Evolutionary conservation across 2,329 filamentous ascomycete species (phyloP).

Genomic region (Macrophomina phaseolina): DNA sequence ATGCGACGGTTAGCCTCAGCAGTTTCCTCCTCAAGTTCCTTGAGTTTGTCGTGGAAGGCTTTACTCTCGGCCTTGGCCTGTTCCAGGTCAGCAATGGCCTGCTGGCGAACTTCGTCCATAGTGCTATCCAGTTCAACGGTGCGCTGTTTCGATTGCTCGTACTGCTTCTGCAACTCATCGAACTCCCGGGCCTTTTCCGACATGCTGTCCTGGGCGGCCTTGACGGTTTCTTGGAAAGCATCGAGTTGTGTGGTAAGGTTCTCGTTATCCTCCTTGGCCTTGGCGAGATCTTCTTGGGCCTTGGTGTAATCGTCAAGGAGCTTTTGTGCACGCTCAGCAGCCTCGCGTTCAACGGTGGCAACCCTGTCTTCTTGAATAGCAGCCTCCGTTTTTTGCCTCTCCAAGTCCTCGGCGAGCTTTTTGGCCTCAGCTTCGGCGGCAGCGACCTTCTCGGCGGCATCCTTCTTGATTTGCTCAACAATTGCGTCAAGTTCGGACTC

Average conservation of each 20-base stretch:
- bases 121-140: constrained; percentile 10
- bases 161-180: constrained; percentile 23
- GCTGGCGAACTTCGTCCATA: constrained; percentile 20
- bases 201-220: constrained; percentile 16
- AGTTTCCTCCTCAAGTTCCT: constrained; percentile 19
- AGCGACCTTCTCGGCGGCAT: constrained; percentile 23
- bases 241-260: constrained; percentile 11
- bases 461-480: constrained; percentile 17
- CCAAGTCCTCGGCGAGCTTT: constrained; percentile 9
- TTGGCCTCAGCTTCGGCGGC: constrained; percentile 20
- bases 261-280: constrained; percentile 13
- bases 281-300: constrained; percentile 11
- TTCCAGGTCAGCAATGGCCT: constrained; percentile 22
- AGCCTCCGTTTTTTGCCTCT: constrained; percentile 10
- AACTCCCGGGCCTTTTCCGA: constrained; percentile 15
- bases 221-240: constrained; percentile 23
- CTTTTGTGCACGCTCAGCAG: constrained; percentile 13
- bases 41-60: constrained; percentile 23
- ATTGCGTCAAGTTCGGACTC: constrained; percentile 16
- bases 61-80: constrained; percentile 23
- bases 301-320: constrained; percentile 18
- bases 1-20: constrained; percentile 18
- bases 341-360: constrained; percentile 17
- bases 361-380: constrained; percentile 12
- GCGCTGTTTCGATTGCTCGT: constrained; percentile 17